Evolutionary conservation across 2,329 filamentous ascomycete genomes (phyloP).

Genomic region (Ophiostoma populinum): DNA sequence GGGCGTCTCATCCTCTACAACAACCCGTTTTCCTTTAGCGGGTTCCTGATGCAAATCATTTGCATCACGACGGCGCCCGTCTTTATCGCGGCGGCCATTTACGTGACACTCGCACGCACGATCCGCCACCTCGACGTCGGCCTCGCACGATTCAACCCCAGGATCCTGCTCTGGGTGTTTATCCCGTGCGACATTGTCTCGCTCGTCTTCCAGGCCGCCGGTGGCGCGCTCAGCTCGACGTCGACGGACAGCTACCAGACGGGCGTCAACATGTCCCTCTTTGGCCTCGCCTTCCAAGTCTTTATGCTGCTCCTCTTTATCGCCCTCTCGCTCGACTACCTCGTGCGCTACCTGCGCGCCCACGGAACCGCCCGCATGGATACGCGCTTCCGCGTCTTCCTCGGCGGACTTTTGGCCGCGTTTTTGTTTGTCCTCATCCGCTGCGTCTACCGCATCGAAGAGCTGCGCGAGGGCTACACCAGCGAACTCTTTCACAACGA

Average conservation of each 20-base stretch:
- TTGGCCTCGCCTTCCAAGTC: conserved; percentile 41
- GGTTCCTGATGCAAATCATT: conserved; percentile 50
- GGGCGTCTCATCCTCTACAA: conserved; percentile 39
- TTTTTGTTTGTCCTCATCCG: conserved; percentile 43
- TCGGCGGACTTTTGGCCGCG: conserved; percentile 31
- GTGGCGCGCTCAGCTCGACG: conserved; percentile 32
- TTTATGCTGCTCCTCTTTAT: conserved; percentile 35
- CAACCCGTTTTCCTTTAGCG: conserved; percentile 39
- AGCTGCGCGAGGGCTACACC: conserved; percentile 43
- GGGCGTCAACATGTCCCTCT: conserved; percentile 31
- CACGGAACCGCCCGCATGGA: not conserved
- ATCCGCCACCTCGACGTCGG: conserved; percentile 22
- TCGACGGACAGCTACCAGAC: conserved; percentile 26
- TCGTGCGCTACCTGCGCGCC: conserved; percentile 22
- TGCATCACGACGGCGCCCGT: conserved; percentile 40
- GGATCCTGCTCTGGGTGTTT: conserved; percentile 26
- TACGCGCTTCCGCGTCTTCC: conserved; percentile 22
- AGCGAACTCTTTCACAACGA: conserved; percentile 36
- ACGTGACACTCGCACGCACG: conserved; percentile 34
- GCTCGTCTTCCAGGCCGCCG: conserved; percentile 36
- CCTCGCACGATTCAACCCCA: conserved; percentile 24
- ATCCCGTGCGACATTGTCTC: conserved; percentile 37
- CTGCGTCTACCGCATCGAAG: conserved; percentile 40
- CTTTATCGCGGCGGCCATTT: conserved; percentile 46
- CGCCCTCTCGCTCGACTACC: conserved; percentile 28